A percentile compares a stretch with the other conserved stretches of the same genome.
Evolutionary conservation across 306 rosid species (phyloP).

Genomic region (Cucumis melo): DNA sequence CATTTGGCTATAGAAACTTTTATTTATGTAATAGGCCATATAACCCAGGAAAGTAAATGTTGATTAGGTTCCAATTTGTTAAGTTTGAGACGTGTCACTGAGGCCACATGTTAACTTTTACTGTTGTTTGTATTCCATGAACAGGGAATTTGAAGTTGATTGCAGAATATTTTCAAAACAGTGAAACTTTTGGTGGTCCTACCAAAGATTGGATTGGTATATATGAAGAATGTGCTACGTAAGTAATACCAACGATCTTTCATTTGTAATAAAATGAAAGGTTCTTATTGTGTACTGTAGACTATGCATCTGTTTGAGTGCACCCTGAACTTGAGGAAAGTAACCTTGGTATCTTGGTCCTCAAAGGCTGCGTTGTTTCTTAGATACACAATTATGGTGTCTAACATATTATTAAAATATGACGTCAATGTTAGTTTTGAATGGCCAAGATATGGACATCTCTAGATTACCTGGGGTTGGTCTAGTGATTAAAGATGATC

Average conservation of each 20-base stretch:
- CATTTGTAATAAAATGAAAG: not conserved
- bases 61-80: not conserved
- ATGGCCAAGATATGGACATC: not conserved
- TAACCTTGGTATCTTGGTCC: not conserved
- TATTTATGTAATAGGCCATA: not conserved
- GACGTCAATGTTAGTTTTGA: not conserved
- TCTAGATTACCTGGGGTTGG: not conserved
- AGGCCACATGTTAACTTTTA: not conserved
- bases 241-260: conserved; percentile 5
- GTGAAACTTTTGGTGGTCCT: conserved; percentile 84
- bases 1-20: not conserved
- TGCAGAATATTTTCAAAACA: conserved; percentile 87
- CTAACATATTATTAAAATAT: not conserved
- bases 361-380: not conserved
- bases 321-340: not conserved
- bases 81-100: not conserved
- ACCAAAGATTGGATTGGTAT: conserved; percentile 84
- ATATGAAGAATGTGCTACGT: conserved; percentile 92
- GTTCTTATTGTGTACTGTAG: not conserved
- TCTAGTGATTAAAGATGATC: not conserved
- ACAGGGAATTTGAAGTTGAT: conserved; percentile 82
- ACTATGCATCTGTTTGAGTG: not conserved
- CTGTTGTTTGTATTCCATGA: not conserved
- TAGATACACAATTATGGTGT: not conserved
- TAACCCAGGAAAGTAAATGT: not conserved